A percentile compares a stretch with the other conserved stretches of the same genome.
phyloP scores from a whole-genome alignment of 306 rosid genomes.

The Alnus glutinosa region DNA sequence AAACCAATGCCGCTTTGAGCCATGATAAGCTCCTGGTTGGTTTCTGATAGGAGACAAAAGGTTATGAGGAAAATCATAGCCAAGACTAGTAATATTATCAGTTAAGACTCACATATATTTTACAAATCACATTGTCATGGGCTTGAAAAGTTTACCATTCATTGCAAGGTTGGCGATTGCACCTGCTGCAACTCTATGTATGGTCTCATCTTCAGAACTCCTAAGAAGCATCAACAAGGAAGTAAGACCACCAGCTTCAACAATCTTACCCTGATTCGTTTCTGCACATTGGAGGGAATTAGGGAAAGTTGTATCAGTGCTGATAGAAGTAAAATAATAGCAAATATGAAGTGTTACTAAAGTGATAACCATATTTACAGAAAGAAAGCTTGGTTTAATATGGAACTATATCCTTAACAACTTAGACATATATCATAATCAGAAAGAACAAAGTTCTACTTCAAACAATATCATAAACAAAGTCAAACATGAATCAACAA shows the following conservation, averaged over 20 bases:
- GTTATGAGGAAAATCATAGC: constrained; percentile 17
- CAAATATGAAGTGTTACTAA: constrained; percentile 9
- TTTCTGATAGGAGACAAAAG: constrained; percentile 57
- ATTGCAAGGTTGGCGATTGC: constrained; percentile 98
- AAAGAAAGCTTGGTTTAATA: constrained; percentile 22
- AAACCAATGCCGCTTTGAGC: constrained; percentile 91
- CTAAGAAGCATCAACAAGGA: constrained; percentile 85
- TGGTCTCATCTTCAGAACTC: constrained; percentile 84
- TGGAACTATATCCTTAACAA: constrained; percentile 19
- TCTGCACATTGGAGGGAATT: constrained; percentile 48
- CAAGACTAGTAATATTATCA: constrained; percentile 8
- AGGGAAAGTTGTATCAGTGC: constrained; percentile 18
- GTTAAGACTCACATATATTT: constrained; percentile 12
- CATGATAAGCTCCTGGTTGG: constrained; percentile 98
- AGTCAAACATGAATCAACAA: background rate
- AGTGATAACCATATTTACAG: constrained; percentile 17
- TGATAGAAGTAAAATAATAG: constrained; percentile 12
- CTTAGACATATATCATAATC: constrained; percentile 12
- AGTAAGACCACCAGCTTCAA: constrained; percentile 92
- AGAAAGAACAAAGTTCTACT: constrained; percentile 1
- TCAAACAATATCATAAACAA: background rate
- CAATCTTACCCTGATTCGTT: constrained; percentile 94
- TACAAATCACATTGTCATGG: constrained; percentile 8
- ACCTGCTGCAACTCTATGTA: constrained; percentile 99
- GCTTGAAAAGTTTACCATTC: constrained; percentile 61